These are phyloP conservation scores for Pleurotus pulmonarius DNA, from an alignment of 768 basidiomycete genomes.

Conservation along the genomic window DNA sequence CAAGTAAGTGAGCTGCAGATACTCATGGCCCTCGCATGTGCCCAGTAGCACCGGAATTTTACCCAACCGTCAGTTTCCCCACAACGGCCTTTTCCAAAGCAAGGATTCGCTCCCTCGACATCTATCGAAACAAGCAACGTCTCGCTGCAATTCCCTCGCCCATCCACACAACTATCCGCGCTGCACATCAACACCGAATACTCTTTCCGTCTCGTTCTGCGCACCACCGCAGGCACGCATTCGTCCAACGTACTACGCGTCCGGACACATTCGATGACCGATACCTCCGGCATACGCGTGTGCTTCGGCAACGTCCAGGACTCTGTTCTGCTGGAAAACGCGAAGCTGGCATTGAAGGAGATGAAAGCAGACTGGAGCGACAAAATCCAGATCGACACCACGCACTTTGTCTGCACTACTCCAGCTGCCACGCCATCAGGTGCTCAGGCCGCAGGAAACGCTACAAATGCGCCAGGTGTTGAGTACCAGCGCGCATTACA, in stretches of 20 bases:
- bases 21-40: background rate
- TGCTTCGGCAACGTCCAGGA: slow-evolving; percentile 93
- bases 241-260: slow-evolving; percentile 81
- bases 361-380: slow-evolving; percentile 94
- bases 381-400: slow-evolving; percentile 95
- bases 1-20: slow-evolving; percentile 43
- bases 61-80: slow-evolving; percentile 97
- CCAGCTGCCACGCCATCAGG: slow-evolving; percentile 74
- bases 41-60: slow-evolving; percentile 86
- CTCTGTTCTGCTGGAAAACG: slow-evolving; percentile 66
- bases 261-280: slow-evolving; percentile 89
- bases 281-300: slow-evolving; percentile 92
- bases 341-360: slow-evolving; percentile 72
- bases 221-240: slow-evolving; percentile 88
- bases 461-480: slow-evolving; percentile 62
- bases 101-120: slow-evolving; percentile 68
- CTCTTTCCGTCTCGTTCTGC: slow-evolving; percentile 90
- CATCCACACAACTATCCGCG: slow-evolving; percentile 81
- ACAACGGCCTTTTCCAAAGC: slow-evolving; percentile 74
- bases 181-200: slow-evolving; percentile 83
- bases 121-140: slow-evolving; percentile 89
- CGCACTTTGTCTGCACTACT: slow-evolving; percentile 95
- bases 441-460: slow-evolving; percentile 48
- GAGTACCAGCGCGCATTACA: slow-evolving; percentile 96
- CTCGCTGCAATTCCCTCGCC: slow-evolving; percentile 84